Conservation (phyloP, 768 basidiomycete species). For the Tylopilus cervinicoccineus region DNA sequence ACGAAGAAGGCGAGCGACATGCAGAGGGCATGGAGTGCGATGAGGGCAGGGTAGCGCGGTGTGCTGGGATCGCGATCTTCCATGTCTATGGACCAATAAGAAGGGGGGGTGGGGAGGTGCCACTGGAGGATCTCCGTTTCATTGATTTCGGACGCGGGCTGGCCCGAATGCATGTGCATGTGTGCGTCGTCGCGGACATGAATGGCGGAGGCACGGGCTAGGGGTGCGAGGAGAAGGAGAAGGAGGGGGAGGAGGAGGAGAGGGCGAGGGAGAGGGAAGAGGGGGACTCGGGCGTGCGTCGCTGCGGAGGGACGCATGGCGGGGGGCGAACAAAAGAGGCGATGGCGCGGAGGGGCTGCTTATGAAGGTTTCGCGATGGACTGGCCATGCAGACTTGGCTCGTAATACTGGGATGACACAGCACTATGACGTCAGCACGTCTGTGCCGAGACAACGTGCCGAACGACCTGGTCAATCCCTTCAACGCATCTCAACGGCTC, state of each 20-base stretch:
- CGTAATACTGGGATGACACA: slow-evolving; percentile 1
- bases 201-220: slow-evolving; percentile 11
- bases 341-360: slow-evolving; percentile 6
- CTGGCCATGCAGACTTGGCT: no score
- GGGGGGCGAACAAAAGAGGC: neutral
- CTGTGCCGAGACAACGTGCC: no score
- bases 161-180: slow-evolving; percentile 43
- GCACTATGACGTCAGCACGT: slow-evolving; percentile 18
- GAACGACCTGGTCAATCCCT: no score
- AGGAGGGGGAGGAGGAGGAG: slow-evolving; percentile 3
- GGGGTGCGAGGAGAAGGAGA: slow-evolving; percentile 15
- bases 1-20: slow-evolving; percentile 83
- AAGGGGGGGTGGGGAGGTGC: slow-evolving; percentile 71
- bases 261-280: slow-evolving; percentile 1
- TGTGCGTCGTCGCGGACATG: slow-evolving; percentile 34
- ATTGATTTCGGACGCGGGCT: slow-evolving; percentile 61
- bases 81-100: slow-evolving; percentile 81
- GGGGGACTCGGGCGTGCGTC: neutral
- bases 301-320: slow-evolving; percentile 10
- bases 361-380: slow-evolving; percentile 5
- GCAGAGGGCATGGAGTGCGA: slow-evolving; percentile 67
- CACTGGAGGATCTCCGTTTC: slow-evolving; percentile 66
- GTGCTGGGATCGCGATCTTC: slow-evolving; percentile 44
- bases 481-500: slow-evolving; percentile 44
- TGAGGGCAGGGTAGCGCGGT: slow-evolving; percentile 60